Evolutionary conservation across 106 monocot genomes (phyloP), one percentile per base, ranked within the genome.

Genomic region (Dendrobium chrysotoxum): DNA sequence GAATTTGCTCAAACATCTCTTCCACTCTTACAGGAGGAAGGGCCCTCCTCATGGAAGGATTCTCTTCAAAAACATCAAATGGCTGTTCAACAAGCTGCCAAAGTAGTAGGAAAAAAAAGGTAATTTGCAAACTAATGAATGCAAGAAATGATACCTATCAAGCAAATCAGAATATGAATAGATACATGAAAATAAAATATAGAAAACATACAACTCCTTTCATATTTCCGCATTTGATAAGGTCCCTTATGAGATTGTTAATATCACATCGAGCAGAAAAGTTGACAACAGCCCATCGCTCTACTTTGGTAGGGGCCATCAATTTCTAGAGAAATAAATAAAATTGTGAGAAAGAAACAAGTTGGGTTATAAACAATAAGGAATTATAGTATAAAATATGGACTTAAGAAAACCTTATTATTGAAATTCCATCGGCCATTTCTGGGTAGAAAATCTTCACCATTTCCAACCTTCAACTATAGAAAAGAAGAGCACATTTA

Each of bases 381-480:
- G 2, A 68, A 80, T n/a, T 40, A 55, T 1, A 77, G 7, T 31
- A 35, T 77, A 21, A 76, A 53, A 75, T 9, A 13, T 83, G 41
- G 1, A 42, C 21, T 1, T 12, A 41, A 66, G 6, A 64, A 50
- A 26, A 98, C 98, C 92, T 93, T 99, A 67, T 95, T 90, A 77
- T 91, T 99, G 35, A 99, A 99, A 82, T 99, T 99, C 99, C 99
- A 99, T 28, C 99, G 75, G 7, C 99, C 99, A 84, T 93, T 91
- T 2, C 87, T 82, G 15, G 99, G 87, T 4, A 85, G 28, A 79
- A 99, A 86, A 67, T 95, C 88, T 45, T 91, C 92, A n/a, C 91
- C 92, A 73, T 97, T 95, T 3, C 95, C 99, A 7, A 91, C 88
- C 68, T 87, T 95, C 41, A 99, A 79, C 99, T 99, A 84, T 65